Percentiles rank a stretch among this genome's conserved stretches.
Conservation (phyloP, 441 rosid genomes). For the Kokia cookei region DNA sequence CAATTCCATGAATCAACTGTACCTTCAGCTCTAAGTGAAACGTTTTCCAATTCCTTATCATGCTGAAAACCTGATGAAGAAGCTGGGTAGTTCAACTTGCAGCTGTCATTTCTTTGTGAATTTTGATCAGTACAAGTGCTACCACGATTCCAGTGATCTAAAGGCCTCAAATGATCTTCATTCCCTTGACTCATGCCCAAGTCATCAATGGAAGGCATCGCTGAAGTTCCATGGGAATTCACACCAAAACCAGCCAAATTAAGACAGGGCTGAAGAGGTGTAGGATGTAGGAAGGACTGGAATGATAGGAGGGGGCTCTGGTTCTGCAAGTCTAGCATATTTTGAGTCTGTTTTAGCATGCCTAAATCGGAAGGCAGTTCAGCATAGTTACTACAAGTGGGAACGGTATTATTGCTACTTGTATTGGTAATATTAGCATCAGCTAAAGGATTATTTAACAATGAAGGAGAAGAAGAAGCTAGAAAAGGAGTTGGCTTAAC, state of each 20-base stretch:
- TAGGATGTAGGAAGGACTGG: conserved; percentile 43
- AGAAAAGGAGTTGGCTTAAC: conserved; percentile 20
- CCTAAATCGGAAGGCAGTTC: conserved; percentile 30
- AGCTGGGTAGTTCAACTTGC: conserved; percentile 32
- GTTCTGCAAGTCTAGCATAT: conserved; percentile 30
- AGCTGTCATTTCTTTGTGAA: conserved; percentile 25
- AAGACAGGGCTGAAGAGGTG: conserved; percentile 21
- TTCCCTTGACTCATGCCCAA: conserved; percentile 25
- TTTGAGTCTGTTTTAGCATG: conserved; percentile 30
- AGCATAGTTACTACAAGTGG: conserved; percentile 15
- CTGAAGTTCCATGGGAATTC: conserved; percentile 26
- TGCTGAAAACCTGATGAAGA: conserved; percentile 45
- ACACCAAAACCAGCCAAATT: conserved; percentile 23
- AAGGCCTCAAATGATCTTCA: conserved; percentile 31
- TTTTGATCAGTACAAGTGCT: not conserved
- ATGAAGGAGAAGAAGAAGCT: conserved; percentile 23
- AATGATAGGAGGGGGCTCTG: conserved; percentile 35
- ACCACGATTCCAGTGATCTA: conserved; percentile 16
- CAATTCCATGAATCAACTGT: conserved; percentile 72
- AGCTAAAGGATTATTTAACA: conserved; percentile 7
- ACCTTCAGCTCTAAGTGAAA: conserved; percentile 47
- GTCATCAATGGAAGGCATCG: conserved; percentile 28
- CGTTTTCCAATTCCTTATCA: conserved; percentile 40
- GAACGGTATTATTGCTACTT: conserved; percentile 1
- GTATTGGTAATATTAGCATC: conserved; percentile 9